Base-by-base conservation (phyloP, 225 moss, liverwort and hornwort species). In the Physcomitrium patens region DNA sequence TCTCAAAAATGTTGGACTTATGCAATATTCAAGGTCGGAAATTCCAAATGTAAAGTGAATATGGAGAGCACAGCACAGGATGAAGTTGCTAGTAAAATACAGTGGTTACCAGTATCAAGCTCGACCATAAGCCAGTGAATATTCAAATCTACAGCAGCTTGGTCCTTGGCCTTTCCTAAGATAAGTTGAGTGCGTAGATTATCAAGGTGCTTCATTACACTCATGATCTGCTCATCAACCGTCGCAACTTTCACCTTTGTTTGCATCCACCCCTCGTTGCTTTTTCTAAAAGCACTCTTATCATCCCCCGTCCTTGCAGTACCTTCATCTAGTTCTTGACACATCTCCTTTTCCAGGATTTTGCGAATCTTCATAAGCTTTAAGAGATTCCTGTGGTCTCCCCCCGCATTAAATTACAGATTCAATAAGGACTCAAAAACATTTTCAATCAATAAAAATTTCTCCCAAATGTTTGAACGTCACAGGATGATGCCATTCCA, bases 71-170 rank as follows among this genome's bases (percentile, higher is more conserved):
- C 48, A 78, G 37, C 37, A 71, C 54, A 70, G 31, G 3, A 12
- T 41, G 5, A 54, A 11, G 18, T 48, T 71, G 67, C 63, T 56
- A 3, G 67, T 63, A 13, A 68, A 55, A 23, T 26, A 52, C 12
- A 48, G 63, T 4, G 6, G 10, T 66, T 75, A 99, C 99, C 99
- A 72, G 95, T 95, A 73, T 95, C 95, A 78, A 99, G 95, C 74
- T 95, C 99, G 81, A 93, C 89, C 91, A 99, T 93, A 47, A 95
- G 95, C 99, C 99, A 99, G 71, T 99, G 95, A 51, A 99, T 93
- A 67, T 89, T 92, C 59, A 95, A 78, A 82, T 99, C 95, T 61
- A 94, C 84, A 26, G 93, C 80, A 49, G 89, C 95, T 58, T 92
- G 90, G 71, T 99, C 93, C 83, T 86, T 91, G 26, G 91, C 90